Percentiles rank a stretch among this genome's conserved stretches.
phyloP scores from a whole-genome alignment of 768 basidiomycete genomes.

The Termitomyces sp. region DNA sequence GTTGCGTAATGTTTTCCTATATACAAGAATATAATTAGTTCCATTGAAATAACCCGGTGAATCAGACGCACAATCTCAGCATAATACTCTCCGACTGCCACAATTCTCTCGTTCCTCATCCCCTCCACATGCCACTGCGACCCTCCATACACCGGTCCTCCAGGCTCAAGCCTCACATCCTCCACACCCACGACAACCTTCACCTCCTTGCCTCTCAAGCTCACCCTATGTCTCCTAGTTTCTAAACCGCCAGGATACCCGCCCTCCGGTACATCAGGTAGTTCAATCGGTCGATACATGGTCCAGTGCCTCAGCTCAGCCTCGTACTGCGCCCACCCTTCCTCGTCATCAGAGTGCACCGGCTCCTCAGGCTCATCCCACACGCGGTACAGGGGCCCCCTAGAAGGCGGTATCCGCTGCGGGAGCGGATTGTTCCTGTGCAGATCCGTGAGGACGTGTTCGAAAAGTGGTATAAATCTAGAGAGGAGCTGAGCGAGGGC shows the following conservation, averaged over 20 bases:
- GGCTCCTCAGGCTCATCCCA: conserved; percentile 49
- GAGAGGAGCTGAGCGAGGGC: conserved; percentile 21
- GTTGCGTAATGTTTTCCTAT: conserved; percentile 40
- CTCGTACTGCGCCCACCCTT: conserved; percentile 40
- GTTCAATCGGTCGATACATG: conserved; percentile 34
- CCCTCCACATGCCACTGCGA: conserved; percentile 47
- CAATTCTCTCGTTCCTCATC: conserved; percentile 47
- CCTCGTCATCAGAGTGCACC: conserved; percentile 44
- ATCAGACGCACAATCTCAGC: conserved; percentile 30
- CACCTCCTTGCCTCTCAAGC: conserved; percentile 30
- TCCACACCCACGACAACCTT: conserved; percentile 39
- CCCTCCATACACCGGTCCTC: conserved; percentile 26
- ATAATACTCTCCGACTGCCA: conserved; percentile 40
- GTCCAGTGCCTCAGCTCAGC: conserved; percentile 37
- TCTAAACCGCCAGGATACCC: conserved; percentile 46
- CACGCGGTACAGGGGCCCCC: conserved; percentile 30
- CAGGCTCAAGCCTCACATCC: conserved; percentile 33
- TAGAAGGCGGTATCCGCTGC: conserved; percentile 34
- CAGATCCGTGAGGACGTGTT: conserved; percentile 46
- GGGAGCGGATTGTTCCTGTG: conserved; percentile 41
- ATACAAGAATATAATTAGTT: background rate
- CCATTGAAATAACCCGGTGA: background rate
- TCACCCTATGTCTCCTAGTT: conserved; percentile 31
- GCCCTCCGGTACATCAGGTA: conserved; percentile 37
- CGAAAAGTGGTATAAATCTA: conserved; percentile 42